Evolutionary conservation across 768 basidiomycete species (phyloP).

Genomic region (Boletellus ananas): DNA sequence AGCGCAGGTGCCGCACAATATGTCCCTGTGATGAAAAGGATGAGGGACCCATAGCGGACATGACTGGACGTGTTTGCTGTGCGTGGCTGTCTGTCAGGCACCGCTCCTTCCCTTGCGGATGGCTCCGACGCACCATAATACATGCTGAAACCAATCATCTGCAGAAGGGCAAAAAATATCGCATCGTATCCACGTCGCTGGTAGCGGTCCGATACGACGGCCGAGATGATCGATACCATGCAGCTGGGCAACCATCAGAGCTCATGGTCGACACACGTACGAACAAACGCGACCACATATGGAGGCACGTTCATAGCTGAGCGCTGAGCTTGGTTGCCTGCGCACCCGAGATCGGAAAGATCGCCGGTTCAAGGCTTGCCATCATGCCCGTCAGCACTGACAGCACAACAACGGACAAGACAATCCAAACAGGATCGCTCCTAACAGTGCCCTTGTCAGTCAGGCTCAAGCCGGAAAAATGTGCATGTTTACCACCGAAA

Average conservation of each 20-base stretch:
- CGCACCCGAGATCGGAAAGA: slow-evolving; percentile 60
- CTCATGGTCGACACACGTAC: slow-evolving; percentile 28
- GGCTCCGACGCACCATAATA: neutral
- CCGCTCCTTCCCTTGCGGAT: neutral
- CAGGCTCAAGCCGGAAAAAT: neutral
- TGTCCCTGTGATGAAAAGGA: slow-evolving; percentile 50
- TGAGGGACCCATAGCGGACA: slow-evolving; percentile 53
- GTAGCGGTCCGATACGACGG: slow-evolving; percentile 52
- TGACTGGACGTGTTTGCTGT: slow-evolving; percentile 30
- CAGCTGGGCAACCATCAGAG: neutral
- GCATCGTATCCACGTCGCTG: slow-evolving; percentile 46
- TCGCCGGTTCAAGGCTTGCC: slow-evolving; percentile 64
- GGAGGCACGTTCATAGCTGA: slow-evolving; percentile 63
- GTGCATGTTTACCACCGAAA: slow-evolving; percentile 46
- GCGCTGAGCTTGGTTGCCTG: slow-evolving; percentile 45
- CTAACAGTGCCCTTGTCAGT: slow-evolving; percentile 3
- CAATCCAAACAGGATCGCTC: slow-evolving; percentile 14
- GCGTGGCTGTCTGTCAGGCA: neutral
- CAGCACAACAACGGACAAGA: slow-evolving; percentile 11
- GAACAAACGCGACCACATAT: slow-evolving; percentile 44
- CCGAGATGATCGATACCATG: slow-evolving; percentile 36
- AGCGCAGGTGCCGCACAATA: slow-evolving; percentile 51
- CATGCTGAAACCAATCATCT: slow-evolving; percentile 28
- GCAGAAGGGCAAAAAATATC: slow-evolving; percentile 42
- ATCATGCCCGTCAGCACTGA: slow-evolving; percentile 36